Base-by-base conservation (phyloP, 352 stramenopile genomes). In the Phytophthora podocarpi region DNA sequence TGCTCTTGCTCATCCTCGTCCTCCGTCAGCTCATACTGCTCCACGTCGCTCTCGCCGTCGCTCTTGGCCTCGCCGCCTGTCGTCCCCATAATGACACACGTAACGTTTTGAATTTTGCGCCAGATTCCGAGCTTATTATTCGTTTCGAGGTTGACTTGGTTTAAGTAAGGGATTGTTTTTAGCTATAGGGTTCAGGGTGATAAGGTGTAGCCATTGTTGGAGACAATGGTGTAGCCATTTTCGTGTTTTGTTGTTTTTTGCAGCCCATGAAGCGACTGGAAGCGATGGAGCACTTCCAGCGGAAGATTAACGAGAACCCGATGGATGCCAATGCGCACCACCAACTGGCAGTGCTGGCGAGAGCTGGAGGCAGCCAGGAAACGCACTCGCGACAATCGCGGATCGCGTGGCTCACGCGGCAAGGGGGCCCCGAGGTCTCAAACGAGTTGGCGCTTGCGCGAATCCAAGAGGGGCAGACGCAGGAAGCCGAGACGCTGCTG, bases 381-480 rank as follows among this genome's bases (percentile, higher is more conserved):
- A 54, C 46, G 23, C 57, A 90, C 50, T 66, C 64, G 15, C 58
- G 67, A 10, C 74, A 90, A 48, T 63, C 74, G 2, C 78, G 83
- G 28, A 90, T 92, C 48, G 78, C 83, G 39, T 60, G 70, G 58
- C 64, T 92, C n/a, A 87, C 83, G 10, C 70, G 78, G 35, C 71
- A 77, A 30, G 79, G 70, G 28, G 74, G 77, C 6, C 77, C 82
- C 5, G 77, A 85, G 35, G 76, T 85, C 37, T 72, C 61, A 49
- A 88, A 90, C 65, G 83, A 92, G 42, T 59, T 81, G 39, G 83
- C 75, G 21, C 66, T 90, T 11, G 73, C 77, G 15, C 65, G 83
- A 20, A 66, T 92, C 32, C 48, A 76, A 52, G 59, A 77, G 16
- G 72, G 70, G 20, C 65, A 80, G n/a, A 31, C 23, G 55, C 1